These are phyloP conservation scores for Komagataella kurtzmanii DNA, from an alignment of 805 yeast genomes.

Conservation along the genomic window DNA sequence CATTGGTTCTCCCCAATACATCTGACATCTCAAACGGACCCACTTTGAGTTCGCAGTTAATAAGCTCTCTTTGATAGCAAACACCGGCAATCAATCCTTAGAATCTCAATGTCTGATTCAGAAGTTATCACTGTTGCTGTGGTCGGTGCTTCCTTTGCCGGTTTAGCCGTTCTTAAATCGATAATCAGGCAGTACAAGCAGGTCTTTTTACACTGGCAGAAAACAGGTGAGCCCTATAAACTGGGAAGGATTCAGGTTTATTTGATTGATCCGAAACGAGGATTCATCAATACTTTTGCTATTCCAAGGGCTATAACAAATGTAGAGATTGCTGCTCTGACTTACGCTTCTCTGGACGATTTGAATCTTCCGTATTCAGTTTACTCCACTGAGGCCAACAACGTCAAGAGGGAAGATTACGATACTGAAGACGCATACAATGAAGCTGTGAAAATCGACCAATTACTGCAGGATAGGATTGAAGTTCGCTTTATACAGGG, in stretches of 20 bases:
- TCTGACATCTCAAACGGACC: not conserved
- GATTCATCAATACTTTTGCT: slow-evolving; percentile 25
- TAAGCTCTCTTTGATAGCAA: not conserved
- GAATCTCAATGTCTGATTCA: not conserved
- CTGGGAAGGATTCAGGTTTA: slow-evolving; percentile 11
- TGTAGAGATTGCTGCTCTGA: slow-evolving; percentile 19
- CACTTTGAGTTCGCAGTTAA: not conserved
- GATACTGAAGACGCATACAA: not conserved
- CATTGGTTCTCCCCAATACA: not conserved
- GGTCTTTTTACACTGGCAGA: not conserved
- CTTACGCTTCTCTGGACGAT: slow-evolving; percentile 16
- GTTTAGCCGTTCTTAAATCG: slow-evolving; percentile 1
- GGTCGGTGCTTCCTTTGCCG: slow-evolving; percentile 3
- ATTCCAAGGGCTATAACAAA: slow-evolving; percentile 24
- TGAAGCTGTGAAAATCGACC: not conserved
- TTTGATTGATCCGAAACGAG: slow-evolving; percentile 26
- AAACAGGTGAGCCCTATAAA: not conserved
- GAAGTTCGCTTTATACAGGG: not conserved
- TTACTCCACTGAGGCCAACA: not conserved
- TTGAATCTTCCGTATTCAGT: slow-evolving; percentile 3
- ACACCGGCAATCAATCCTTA: not conserved
- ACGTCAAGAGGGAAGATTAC: not conserved
- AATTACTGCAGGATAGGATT: not conserved
- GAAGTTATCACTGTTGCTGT: not conserved
- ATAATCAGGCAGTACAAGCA: not conserved